phyloP scores from a whole-genome alignment of 257 asterid genomes.

The Primulina eburnea region DNA sequence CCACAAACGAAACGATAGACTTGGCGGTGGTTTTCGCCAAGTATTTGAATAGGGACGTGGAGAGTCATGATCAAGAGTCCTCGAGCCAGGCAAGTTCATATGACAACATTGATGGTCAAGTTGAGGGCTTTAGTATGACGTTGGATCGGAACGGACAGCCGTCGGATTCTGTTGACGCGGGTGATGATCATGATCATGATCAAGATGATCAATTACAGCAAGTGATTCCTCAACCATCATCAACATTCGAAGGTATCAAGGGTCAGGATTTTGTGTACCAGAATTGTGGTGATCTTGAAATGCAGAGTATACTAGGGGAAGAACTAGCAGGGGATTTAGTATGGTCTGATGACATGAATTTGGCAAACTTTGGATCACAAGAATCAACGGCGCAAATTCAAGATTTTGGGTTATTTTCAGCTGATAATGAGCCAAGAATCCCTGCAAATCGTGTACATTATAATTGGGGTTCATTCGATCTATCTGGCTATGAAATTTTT shows the following conservation, averaged over 20 bases:
- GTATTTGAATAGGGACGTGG: conserved; percentile 49
- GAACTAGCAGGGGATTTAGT: conserved; percentile 28
- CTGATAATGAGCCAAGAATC: conserved; percentile 39
- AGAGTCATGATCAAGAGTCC: conserved; percentile 27
- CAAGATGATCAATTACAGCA: conserved; percentile 24
- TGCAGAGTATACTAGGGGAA: conserved; percentile 47
- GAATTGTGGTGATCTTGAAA: conserved; percentile 31
- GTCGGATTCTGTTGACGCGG: neutral
- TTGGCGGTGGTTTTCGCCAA: conserved; percentile 73
- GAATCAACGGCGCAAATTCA: conserved; percentile 40
- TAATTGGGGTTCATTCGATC: conserved; percentile 62
- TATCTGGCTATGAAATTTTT: conserved; percentile 45
- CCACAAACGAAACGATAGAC: conserved; percentile 39
- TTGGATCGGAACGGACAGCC: conserved; percentile 30
- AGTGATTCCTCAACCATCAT: conserved; percentile 24
- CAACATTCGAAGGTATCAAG: conserved; percentile 27
- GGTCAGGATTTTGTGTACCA: conserved; percentile 40
- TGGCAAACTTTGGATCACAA: conserved; percentile 36
- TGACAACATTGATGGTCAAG: conserved; percentile 29
- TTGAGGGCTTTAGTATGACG: conserved; percentile 27
- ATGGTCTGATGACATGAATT: conserved; percentile 41
- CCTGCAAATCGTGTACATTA: conserved; percentile 37
- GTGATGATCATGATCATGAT: conserved; percentile 25
- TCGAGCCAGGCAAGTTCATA: conserved; percentile 32
- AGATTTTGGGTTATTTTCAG: conserved; percentile 52